A percentile compares a stretch with the other conserved stretches of the same genome.
Conservation (phyloP, 345 rosid genomes). For the Excoecaria agallocha region DNA sequence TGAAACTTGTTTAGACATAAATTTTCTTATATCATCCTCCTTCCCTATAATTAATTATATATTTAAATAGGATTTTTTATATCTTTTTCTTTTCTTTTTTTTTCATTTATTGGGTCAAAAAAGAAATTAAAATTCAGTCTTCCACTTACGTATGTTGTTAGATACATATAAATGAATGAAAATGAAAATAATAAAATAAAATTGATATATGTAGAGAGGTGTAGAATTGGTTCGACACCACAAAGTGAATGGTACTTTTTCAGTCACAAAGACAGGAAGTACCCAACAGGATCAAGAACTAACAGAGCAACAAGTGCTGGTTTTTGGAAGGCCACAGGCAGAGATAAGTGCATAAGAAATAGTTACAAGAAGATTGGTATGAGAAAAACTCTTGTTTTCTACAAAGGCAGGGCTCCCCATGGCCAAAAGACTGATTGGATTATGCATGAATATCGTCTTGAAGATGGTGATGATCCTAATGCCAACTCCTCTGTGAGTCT, state of each 20-base stretch:
- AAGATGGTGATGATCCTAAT: constrained; percentile 68
- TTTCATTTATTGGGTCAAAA: background rate
- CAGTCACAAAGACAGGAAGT: constrained; percentile 93
- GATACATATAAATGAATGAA: no score
- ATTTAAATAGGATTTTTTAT: background rate
- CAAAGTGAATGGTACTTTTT: constrained; percentile 97
- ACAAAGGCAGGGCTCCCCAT: constrained; percentile 93
- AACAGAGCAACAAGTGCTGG: constrained; percentile 92
- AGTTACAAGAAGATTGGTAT: constrained; percentile 82
- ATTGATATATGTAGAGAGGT: constrained; percentile 49
- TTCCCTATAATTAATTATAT: background rate
- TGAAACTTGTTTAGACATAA: no score
- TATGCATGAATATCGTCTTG: constrained; percentile 95
- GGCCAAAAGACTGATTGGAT: constrained; percentile 98
- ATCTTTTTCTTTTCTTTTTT: no score
- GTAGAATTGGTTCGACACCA: constrained; percentile 84
- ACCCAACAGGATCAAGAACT: constrained; percentile 93
- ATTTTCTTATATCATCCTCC: background rate
- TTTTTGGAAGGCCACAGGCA: constrained; percentile 97
- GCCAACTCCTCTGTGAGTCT: constrained; percentile 47
- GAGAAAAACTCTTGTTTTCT: constrained; percentile 97
- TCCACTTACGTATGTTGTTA: no score
- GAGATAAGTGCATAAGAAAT: constrained; percentile 85
- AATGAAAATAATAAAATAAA: no score
- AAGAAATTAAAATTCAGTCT: background rate